phyloP scores from a whole-genome alignment of 805 yeast species.

The Maudiozyma serrabonitensis region DNA sequence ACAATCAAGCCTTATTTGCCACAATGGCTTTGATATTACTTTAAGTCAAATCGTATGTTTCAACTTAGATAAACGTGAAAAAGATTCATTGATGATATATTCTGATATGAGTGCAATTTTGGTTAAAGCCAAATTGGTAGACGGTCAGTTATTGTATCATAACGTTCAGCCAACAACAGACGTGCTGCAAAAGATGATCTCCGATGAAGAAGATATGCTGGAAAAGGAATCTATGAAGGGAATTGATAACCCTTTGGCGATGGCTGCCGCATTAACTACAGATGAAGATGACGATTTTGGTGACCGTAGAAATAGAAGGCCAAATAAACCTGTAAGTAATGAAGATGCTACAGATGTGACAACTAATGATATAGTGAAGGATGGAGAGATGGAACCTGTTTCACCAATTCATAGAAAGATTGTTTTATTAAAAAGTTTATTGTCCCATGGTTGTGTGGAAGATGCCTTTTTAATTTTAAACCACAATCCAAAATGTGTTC shows the following conservation, averaged over 20 bases:
- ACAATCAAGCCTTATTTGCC: slow-evolving; percentile 39
- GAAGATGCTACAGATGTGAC: slow-evolving; percentile 2
- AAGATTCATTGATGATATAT: slow-evolving; percentile 22
- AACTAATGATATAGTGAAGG: slow-evolving; percentile 1
- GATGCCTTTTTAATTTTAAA: slow-evolving; percentile 53
- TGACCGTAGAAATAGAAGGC: background rate
- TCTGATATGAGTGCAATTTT: slow-evolving; percentile 43
- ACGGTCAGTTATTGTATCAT: slow-evolving; percentile 51
- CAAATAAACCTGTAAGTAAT: background rate
- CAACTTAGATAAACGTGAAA: slow-evolving; percentile 25
- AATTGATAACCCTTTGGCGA: slow-evolving; percentile 67
- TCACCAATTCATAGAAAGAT: slow-evolving; percentile 26
- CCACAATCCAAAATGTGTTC: slow-evolving; percentile 51
- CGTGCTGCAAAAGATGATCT: slow-evolving; percentile 36
- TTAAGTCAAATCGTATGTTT: slow-evolving; percentile 46
- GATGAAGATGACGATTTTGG: slow-evolving; percentile 45
- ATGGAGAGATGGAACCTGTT: slow-evolving; percentile 14
- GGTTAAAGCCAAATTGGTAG: slow-evolving; percentile 56
- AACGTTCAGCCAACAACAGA: slow-evolving; percentile 45
- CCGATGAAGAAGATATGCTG: slow-evolving; percentile 36
- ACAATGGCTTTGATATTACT: slow-evolving; percentile 19
- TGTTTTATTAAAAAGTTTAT: slow-evolving; percentile 41
- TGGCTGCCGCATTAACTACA: slow-evolving; percentile 74
- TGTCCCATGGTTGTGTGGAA: slow-evolving; percentile 51
- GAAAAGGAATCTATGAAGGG: slow-evolving; percentile 52